Evolutionary conservation across 768 basidiomycete genomes (phyloP), one percentile per base, ranked within the genome.

Genomic region (Suillus subaureus): DNA sequence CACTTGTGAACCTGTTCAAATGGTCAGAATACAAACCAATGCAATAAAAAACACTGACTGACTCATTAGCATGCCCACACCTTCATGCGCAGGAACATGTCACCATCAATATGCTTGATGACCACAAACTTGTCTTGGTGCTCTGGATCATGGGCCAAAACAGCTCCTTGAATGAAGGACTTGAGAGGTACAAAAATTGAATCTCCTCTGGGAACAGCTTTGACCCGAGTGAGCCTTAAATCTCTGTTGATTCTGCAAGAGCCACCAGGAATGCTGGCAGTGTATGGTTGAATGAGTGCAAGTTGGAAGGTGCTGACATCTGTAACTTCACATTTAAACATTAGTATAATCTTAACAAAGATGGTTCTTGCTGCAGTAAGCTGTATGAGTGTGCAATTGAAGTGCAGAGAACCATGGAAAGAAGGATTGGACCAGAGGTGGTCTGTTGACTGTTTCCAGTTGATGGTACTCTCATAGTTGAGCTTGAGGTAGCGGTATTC

Each of bases 401-500:
- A 79, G 0, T 69, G 70, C 11, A 71, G 72, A 2, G 51, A 28
- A 0, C 66, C 45, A 47, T 72, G 68, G 65, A 81, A 81, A 0
- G 52, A 57, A 9, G 77, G 75, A 61, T 73, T 79, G 67, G 72
- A 77, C 3, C 67, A 64, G 1, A 81, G 68, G 37, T 74, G 68
- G 62, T 81, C 73, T 1, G 68, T 71, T 4, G 64, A 64, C 26
- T 68, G 33, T 11, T 58, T 35, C 79, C 78, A 81, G 66, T 77
- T 69, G 12, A 75, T 63, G 1, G 42, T 61, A 0, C 72, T 78
- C 16, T 66, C 70, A 67, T 76, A 80, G 31, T 71, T 66, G 18
- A 77, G 63, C 56, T 68, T 73, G 31, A 79, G 63, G 51, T 65
- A 76, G 6, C 45, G 56, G 49, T 74, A 67, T 37, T 74, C 71